Percentiles rank a stretch among this genome's conserved stretches.
Evolutionary conservation across 208 protist genomes (phyloP).

Genomic region (Leptomonas pyrrhocoris): DNA sequence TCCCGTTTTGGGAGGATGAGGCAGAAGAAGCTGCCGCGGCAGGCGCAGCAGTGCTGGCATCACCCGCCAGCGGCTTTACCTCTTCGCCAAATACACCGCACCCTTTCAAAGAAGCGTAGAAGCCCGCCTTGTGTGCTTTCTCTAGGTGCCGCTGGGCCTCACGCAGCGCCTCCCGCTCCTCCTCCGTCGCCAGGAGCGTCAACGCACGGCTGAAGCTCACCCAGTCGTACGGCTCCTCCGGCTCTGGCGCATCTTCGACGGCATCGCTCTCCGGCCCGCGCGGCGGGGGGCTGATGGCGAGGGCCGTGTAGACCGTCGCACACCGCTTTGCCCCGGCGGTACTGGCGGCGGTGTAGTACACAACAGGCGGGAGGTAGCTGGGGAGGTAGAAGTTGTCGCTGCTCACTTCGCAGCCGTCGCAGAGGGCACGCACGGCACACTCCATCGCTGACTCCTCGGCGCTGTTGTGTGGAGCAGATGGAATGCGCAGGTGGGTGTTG

Average conservation of each 20-base stretch:
- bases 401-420: constrained; percentile 81
- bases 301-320: constrained; percentile 61
- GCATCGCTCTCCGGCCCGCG: constrained; percentile 56
- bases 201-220: constrained; percentile 57
- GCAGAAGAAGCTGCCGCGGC: neutral
- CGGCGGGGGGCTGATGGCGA: constrained; percentile 66
- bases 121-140: constrained; percentile 49
- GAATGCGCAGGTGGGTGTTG: constrained; percentile 40
- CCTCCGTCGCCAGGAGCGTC: constrained; percentile 39
- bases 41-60: neutral
- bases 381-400: constrained; percentile 84
- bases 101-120: constrained; percentile 60
- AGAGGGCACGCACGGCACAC: constrained; percentile 73
- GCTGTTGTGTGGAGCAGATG: constrained; percentile 39
- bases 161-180: constrained; percentile 53
- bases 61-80: constrained; percentile 37
- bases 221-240: constrained; percentile 83
- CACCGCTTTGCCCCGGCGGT: constrained; percentile 21
- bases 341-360: constrained; percentile 48
- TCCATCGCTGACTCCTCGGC: constrained; percentile 52
- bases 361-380: constrained; percentile 62
- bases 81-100: constrained; percentile 77
- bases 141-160: constrained; percentile 44
- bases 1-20: neutral
- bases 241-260: constrained; percentile 57